Evolutionary conservation across 495 filamentous ascomycete genomes (phyloP).

Genomic region (Immersiella caudata): DNA sequence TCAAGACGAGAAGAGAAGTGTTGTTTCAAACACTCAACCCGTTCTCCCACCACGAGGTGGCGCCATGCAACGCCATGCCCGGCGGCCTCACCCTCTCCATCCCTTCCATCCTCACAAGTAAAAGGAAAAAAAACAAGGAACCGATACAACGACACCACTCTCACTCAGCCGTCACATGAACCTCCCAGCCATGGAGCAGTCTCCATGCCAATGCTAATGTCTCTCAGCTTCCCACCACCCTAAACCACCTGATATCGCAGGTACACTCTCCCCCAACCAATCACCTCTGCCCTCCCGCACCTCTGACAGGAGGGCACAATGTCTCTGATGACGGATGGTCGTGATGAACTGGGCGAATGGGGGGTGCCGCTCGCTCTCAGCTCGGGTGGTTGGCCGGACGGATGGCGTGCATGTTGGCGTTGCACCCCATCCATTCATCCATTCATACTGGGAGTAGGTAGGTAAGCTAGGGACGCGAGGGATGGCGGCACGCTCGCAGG

Average conservation of each 20-base stretch:
- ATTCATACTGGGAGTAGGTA: neutral
- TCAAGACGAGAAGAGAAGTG: neutral
- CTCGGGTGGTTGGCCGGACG: neutral
- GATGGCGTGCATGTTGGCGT: neutral
- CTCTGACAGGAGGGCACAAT: neutral
- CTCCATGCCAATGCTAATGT: neutral
- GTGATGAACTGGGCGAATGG: neutral
- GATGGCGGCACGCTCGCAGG: too few species aligned
- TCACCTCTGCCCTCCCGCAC: neutral
- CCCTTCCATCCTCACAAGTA: too few species aligned
- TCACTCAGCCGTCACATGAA: neutral
- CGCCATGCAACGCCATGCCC: neutral
- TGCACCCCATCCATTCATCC: neutral
- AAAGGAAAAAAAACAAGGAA: neutral
- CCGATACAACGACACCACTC: slow-evolving; percentile 1
- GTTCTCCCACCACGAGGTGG: neutral
- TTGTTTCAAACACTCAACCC: too few species aligned
- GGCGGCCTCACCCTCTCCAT: neutral
- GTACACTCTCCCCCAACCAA: neutral
- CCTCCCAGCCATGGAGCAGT: neutral
- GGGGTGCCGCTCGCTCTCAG: neutral
- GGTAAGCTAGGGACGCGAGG: too few species aligned
- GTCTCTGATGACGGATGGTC: neutral
- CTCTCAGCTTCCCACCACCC: neutral
- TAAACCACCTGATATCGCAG: neutral